These are phyloP conservation scores for Apium graveolens DNA, from an alignment of 129 eudicot species.

Conservation along the genomic window DNA sequence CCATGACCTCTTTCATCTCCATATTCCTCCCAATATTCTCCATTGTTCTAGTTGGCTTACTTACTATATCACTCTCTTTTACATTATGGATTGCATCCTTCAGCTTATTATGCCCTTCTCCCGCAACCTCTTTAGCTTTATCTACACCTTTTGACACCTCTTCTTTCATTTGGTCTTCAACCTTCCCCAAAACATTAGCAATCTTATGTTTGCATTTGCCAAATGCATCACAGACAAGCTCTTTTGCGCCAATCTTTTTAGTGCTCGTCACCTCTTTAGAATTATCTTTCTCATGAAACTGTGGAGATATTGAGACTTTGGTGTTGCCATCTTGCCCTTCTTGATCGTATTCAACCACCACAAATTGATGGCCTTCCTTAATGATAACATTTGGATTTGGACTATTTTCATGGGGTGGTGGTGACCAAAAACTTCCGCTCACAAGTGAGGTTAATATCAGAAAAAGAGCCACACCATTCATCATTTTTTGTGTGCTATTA, in stretches of 20 bases:
- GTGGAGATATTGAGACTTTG: constrained; percentile 31
- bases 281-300: background rate
- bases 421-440: background rate
- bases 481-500: background rate
- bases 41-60: background rate
- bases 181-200: constrained; percentile 23
- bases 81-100: background rate
- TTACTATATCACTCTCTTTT: background rate
- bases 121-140: constrained; percentile 17
- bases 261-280: background rate
- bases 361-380: constrained; percentile 55
- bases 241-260: constrained; percentile 23
- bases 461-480: background rate
- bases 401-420: background rate
- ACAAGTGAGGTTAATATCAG: background rate
- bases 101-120: constrained; percentile 19
- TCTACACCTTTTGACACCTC: background rate
- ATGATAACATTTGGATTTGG: constrained; percentile 27
- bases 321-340: constrained; percentile 44
- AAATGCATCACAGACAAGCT: constrained; percentile 57
- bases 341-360: constrained; percentile 46
- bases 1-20: background rate
- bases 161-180: background rate
- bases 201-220: constrained; percentile 76
- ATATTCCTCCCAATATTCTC: background rate